Conservation (phyloP, 2,329 filamentous ascomycete genomes). For the Cercospora berteroae region DNA sequence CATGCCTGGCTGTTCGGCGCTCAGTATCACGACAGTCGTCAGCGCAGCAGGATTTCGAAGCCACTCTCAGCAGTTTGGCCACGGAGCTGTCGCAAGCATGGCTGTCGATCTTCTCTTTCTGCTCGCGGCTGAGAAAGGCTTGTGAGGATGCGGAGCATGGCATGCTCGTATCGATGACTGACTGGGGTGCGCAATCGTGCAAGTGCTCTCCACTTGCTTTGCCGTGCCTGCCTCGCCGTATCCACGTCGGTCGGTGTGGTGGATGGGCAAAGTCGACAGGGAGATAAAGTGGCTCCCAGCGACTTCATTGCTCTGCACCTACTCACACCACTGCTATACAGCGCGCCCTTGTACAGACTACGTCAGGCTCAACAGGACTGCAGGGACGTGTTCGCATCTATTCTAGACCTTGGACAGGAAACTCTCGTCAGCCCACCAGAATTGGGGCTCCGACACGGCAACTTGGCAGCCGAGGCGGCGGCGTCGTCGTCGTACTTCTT, state of each 20-base stretch:
- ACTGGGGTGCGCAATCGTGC: neutral
- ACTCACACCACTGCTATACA: neutral
- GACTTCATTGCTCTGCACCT: neutral
- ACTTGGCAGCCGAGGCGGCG: neutral
- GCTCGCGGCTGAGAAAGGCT: conserved; percentile 1
- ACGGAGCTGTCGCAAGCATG: neutral
- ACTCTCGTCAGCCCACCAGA: neutral
- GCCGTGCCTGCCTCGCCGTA: neutral
- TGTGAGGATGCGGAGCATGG: neutral
- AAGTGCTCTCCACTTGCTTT: conserved; percentile 5
- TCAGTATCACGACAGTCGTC: neutral
- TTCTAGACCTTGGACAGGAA: neutral
- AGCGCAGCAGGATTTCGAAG: neutral
- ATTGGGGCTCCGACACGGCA: neutral
- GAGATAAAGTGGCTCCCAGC: neutral
- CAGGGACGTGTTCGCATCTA: neutral
- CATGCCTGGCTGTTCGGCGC: neutral
- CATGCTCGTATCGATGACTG: conserved; percentile 14
- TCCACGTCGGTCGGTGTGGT: neutral
- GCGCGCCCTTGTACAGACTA: neutral
- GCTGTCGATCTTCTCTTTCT: conserved; percentile 11
- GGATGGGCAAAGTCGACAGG: neutral
- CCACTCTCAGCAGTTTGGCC: neutral
- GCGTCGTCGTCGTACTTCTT: neutral
- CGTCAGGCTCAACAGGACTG: neutral